phyloP scores from a whole-genome alignment of 345 rosid species.

The Syzygium oleosum region DNA sequence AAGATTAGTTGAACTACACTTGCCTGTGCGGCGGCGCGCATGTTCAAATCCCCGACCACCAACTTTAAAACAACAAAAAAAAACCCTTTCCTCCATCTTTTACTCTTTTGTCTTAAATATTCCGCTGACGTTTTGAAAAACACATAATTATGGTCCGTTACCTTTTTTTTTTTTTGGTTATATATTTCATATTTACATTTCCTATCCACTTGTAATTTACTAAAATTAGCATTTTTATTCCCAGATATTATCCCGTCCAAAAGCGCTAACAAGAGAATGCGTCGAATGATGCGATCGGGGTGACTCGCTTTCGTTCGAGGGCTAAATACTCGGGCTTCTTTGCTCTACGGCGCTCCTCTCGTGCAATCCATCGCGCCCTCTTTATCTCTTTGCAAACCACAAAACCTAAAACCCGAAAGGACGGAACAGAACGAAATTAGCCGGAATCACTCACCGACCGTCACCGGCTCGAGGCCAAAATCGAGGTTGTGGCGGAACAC shows the following conservation, averaged over 20 bases:
- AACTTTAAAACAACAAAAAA: not conserved
- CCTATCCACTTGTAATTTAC: not conserved
- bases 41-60: not conserved
- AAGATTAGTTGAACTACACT: not conserved
- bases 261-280: too few relatives aligned
- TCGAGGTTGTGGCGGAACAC: not conserved
- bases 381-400: not conserved
- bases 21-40: not conserved
- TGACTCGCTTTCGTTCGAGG: not conserved
- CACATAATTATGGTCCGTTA: not conserved
- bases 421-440: not conserved
- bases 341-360: not conserved
- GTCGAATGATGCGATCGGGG: not conserved
- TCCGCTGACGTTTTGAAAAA: not conserved
- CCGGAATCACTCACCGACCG: rapidly evolving
- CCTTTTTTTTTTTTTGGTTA: not conserved
- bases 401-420: not conserved
- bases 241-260: not conserved
- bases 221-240: not conserved
- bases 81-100: not conserved
- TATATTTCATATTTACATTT: not conserved
- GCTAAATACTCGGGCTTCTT: not conserved
- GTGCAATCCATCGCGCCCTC: not conserved
- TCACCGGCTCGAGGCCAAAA: not conserved
- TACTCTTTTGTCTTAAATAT: not conserved